These are phyloP conservation scores for Lolium rigidum DNA, from an alignment of 176 grass and related monocot species.

Conservation along the genomic window DNA sequence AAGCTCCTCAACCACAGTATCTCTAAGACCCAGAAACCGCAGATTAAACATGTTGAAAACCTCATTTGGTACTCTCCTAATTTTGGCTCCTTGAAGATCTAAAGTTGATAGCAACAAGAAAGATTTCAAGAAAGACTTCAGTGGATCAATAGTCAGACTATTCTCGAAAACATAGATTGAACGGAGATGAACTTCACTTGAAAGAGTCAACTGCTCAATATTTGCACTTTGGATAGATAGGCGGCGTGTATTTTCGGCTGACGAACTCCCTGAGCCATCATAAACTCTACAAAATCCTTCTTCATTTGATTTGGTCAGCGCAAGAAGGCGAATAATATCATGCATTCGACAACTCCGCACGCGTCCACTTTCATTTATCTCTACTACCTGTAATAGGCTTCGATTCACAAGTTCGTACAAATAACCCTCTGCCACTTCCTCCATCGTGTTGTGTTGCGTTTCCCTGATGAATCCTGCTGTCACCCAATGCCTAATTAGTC, in stretches of 20 bases:
- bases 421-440: conserved; percentile 21
- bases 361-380: conserved; percentile 20
- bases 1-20: neutral
- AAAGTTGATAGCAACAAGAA: conserved; percentile 17
- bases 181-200: conserved; percentile 15
- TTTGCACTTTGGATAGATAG: conserved; percentile 16
- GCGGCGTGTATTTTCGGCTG: conserved; percentile 9
- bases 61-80: neutral
- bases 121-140: neutral
- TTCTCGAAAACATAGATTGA: conserved; percentile 11
- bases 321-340: conserved; percentile 19
- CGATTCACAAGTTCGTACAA: conserved; percentile 13
- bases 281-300: neutral
- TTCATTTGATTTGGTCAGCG: conserved; percentile 4
- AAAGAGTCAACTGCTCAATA: conserved; percentile 13
- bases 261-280: conserved; percentile 16
- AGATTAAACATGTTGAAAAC: conserved; percentile 18
- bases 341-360: conserved; percentile 18
- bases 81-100: conserved; percentile 17
- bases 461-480: conserved; percentile 11
- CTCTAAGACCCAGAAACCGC: conserved; percentile 11
- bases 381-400: conserved; percentile 12
- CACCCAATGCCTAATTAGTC: conserved; percentile 21
- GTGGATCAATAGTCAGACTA: neutral
- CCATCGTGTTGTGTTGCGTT: conserved; percentile 8